These are phyloP conservation scores for Cladophialophora immunda DNA, from an alignment of 2,329 filamentous ascomycete genomes.

Conservation along the genomic window DNA sequence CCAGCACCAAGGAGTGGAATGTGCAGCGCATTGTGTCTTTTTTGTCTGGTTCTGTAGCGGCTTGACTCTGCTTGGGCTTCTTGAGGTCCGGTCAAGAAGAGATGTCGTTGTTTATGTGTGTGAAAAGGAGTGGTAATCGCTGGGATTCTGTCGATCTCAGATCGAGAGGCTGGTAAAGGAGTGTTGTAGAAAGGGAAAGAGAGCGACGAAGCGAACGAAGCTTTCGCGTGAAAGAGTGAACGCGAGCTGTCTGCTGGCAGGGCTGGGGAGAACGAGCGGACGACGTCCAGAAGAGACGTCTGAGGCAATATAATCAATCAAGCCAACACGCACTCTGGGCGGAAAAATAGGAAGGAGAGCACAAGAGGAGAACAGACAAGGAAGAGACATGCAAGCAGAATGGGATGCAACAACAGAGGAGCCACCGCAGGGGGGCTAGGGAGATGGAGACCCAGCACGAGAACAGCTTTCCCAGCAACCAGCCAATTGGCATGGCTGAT, in stretches of 20 bases:
- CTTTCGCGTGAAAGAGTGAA: conserved; percentile 38
- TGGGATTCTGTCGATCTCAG: conserved; percentile 37
- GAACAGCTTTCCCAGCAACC: conserved; percentile 18
- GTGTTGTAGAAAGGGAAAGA: conserved; percentile 21
- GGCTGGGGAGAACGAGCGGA: conserved; percentile 34
- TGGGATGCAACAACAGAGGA: conserved; percentile 31
- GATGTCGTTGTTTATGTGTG: conserved; percentile 8
- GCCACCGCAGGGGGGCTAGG: conserved; percentile 17
- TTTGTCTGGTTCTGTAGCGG: conserved; percentile 13
- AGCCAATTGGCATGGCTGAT: conserved; percentile 20
- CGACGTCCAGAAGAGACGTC: conserved; percentile 36
- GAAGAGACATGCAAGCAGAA: conserved; percentile 16
- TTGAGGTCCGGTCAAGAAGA: conserved; percentile 30
- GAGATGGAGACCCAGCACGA: conserved; percentile 17
- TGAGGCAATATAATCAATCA: conserved; percentile 32
- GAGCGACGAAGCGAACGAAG: conserved; percentile 28
- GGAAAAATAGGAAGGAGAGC: conserved; percentile 19
- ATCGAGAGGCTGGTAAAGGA: conserved; percentile 34
- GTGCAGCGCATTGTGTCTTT: conserved; percentile 38
- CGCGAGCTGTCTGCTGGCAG: conserved; percentile 37
- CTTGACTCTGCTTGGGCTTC: conserved; percentile 14
- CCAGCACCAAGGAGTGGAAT: conserved; percentile 40
- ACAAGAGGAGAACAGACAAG: conserved; percentile 25
- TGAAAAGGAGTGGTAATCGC: conserved; percentile 31
- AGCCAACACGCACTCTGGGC: conserved; percentile 20